Evolutionary conservation across 495 filamentous ascomycete genomes (phyloP).

Genomic region (Bombardia bombarda): DNA sequence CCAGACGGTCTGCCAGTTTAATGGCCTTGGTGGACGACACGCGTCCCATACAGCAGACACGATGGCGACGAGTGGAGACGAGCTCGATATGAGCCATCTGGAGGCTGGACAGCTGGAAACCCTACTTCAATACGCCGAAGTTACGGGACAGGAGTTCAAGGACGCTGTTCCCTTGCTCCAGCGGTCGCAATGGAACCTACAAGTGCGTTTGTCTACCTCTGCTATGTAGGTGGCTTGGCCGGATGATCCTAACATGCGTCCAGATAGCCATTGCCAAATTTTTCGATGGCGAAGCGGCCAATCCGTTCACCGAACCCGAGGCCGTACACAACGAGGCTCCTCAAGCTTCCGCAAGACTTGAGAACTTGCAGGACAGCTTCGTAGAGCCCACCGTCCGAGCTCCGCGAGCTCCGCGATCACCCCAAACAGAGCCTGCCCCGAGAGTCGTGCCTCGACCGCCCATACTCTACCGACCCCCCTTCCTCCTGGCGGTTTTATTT

Average conservation of each 20-base stretch:
- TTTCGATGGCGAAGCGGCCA: slow-evolving; percentile 89
- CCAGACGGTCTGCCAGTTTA: background rate
- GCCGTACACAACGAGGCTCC: slow-evolving; percentile 53
- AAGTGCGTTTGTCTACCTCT: slow-evolving; percentile 44
- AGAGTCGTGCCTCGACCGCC: slow-evolving; percentile 70
- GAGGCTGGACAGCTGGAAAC: slow-evolving; percentile 67
- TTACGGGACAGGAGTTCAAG: slow-evolving; percentile 72
- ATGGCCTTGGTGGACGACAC: background rate
- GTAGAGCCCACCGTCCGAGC: slow-evolving; percentile 22
- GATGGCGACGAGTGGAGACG: slow-evolving; percentile 29
- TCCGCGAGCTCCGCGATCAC: slow-evolving; percentile 20
- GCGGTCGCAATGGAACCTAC: slow-evolving; percentile 91
- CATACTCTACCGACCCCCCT: slow-evolving; percentile 56
- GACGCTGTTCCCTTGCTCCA: slow-evolving; percentile 75
- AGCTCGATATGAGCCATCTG: slow-evolving; percentile 60
- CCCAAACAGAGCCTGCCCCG: slow-evolving; percentile 56
- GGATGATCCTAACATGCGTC: background rate
- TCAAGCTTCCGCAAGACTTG: slow-evolving; percentile 50
- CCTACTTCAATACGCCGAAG: slow-evolving; percentile 77
- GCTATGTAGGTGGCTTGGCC: too few relatives aligned
- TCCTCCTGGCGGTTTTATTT: slow-evolving; percentile 69
- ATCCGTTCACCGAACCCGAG: slow-evolving; percentile 70
- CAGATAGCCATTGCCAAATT: slow-evolving; percentile 94
- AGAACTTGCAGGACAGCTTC: slow-evolving; percentile 60
- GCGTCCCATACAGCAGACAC: too few relatives aligned